Evolutionary conservation across 1,284 basidiomycete species (phyloP).

Genomic region (Tilletia indica): DNA sequence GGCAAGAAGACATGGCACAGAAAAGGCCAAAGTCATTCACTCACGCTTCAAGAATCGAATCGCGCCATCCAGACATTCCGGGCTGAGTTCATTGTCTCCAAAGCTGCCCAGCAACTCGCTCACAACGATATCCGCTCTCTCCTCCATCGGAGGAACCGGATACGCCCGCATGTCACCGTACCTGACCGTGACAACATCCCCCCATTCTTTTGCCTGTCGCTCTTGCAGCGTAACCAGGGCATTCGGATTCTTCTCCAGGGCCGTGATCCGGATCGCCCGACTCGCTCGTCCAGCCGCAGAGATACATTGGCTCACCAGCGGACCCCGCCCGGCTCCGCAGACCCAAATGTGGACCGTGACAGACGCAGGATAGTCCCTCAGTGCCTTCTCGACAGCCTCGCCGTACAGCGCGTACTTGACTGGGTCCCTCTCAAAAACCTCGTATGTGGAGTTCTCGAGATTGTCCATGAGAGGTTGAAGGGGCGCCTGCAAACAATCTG

Average conservation of each 20-base stretch:
- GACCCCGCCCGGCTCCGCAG: conserved; percentile 91
- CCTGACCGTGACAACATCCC: conserved; percentile 71
- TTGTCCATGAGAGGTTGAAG: conserved; percentile 96
- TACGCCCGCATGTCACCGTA: conserved; percentile 91
- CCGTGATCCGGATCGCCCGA: conserved; percentile 67
- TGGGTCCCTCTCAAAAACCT: conserved; percentile 95
- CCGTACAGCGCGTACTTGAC: conserved; percentile 95
- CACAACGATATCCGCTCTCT: conserved; percentile 87
- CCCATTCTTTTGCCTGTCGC: conserved; percentile 67
- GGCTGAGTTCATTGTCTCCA: conserved; percentile 97
- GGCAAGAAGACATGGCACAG: too few relatives aligned
- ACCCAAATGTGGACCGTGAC: conserved; percentile 59
- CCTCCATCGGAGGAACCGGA: conserved; percentile 59
- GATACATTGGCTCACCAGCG: conserved; percentile 82
- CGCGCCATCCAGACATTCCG: conserved; percentile 95
- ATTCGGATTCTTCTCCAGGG: conserved; percentile 82
- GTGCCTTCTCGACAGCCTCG: conserved; percentile 61
- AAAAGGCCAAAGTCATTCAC: not conserved
- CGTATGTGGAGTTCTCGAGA: conserved; percentile 88
- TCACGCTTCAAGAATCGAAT: conserved; percentile 64
- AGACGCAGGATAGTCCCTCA: conserved; percentile 76
- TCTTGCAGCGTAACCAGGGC: conserved; percentile 51
- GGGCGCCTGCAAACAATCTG: conserved; percentile 92
- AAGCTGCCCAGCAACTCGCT: conserved; percentile 95
- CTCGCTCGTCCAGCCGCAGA: conserved; percentile 72